Evolutionary conservation across 2,329 filamentous ascomycete species (phyloP).

Genomic region (Sclerotinia spermophila): DNA sequence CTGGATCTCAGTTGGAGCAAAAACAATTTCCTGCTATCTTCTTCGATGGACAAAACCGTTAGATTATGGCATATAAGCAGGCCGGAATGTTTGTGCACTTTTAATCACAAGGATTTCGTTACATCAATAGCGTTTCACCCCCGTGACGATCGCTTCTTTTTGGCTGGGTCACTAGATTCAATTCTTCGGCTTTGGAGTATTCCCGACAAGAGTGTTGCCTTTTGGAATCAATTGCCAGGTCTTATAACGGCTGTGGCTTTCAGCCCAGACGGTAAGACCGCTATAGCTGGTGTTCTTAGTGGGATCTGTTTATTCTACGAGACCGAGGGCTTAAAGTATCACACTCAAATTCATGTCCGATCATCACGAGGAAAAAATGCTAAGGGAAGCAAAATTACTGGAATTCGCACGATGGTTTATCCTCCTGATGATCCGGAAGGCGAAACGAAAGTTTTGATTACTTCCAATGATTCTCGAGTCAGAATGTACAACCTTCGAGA

Average conservation of each 20-base stretch:
- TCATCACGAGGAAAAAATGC: slow-evolving; percentile 90
- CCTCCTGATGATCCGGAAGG: slow-evolving; percentile 51
- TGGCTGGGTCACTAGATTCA: slow-evolving; percentile 87
- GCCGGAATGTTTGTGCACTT: slow-evolving; percentile 82
- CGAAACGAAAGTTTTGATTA: slow-evolving; percentile 80
- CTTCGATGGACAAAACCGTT: slow-evolving; percentile 97
- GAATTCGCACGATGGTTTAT: slow-evolving; percentile 71
- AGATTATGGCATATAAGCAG: slow-evolving; percentile 88
- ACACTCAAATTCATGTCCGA: slow-evolving; percentile 87
- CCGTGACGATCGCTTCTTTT: slow-evolving; percentile 90
- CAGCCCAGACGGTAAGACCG: slow-evolving; percentile 83
- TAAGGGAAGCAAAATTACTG: slow-evolving; percentile 96
- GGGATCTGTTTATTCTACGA: slow-evolving; percentile 89
- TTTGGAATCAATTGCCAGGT: slow-evolving; percentile 70
- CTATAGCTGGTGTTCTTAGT: slow-evolving; percentile 82
- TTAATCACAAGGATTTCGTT: slow-evolving; percentile 92
- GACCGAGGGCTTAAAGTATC: slow-evolving; percentile 80
- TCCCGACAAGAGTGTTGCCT: slow-evolving; percentile 90
- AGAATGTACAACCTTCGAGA: slow-evolving; percentile 85
- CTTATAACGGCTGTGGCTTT: slow-evolving; percentile 94
- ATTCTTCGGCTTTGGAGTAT: slow-evolving; percentile 94
- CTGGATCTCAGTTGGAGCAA: slow-evolving; percentile 97
- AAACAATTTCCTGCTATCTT: slow-evolving; percentile 94
- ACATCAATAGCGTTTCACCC: slow-evolving; percentile 95
- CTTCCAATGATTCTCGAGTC: slow-evolving; percentile 90